phyloP scores from a whole-genome alignment of 331 rosid species.

The Telfairia occidentalis region DNA sequence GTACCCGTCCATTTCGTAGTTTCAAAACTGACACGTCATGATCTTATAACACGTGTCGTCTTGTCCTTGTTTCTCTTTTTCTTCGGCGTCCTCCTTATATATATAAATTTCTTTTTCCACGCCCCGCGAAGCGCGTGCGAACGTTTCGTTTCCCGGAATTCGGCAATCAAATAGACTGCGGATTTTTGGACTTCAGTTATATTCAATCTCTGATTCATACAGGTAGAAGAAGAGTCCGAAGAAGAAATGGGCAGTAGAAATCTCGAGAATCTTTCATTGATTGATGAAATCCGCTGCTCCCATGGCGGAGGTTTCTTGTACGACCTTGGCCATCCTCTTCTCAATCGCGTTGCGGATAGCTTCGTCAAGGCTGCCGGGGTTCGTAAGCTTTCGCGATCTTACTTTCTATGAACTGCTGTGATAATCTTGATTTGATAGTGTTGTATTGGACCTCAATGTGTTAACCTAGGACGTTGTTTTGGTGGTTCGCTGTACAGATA shows the following conservation, averaged over 20 bases:
- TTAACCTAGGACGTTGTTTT: not conserved
- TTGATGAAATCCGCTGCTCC: slow-evolving; percentile 28
- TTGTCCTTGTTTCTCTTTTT: not conserved
- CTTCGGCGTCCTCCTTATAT: not conserved
- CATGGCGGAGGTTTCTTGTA: slow-evolving; percentile 21
- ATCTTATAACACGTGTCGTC: not conserved
- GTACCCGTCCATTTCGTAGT: not conserved
- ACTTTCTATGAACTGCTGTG: not conserved
- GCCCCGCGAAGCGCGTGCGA: not conserved
- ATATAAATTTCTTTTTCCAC: not conserved
- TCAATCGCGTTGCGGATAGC: slow-evolving; percentile 62
- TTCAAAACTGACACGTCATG: not conserved
- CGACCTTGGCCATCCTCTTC: slow-evolving; percentile 43
- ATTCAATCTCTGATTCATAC: not conserved
- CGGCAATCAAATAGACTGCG: not conserved
- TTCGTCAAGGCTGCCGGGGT: slow-evolving; percentile 81
- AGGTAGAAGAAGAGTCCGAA: not conserved
- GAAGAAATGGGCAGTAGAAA: slow-evolving; percentile 10
- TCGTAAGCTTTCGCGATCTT: not conserved
- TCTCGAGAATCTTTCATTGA: slow-evolving; percentile 20
- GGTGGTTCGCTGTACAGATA: slow-evolving; percentile 29
- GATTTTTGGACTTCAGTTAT: not conserved
- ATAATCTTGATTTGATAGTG: not conserved
- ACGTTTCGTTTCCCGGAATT: not conserved
- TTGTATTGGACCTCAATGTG: not conserved